phyloP scores from a whole-genome alignment of 2,329 filamentous ascomycete genomes.

The Pseudogymnoascus sp. region DNA sequence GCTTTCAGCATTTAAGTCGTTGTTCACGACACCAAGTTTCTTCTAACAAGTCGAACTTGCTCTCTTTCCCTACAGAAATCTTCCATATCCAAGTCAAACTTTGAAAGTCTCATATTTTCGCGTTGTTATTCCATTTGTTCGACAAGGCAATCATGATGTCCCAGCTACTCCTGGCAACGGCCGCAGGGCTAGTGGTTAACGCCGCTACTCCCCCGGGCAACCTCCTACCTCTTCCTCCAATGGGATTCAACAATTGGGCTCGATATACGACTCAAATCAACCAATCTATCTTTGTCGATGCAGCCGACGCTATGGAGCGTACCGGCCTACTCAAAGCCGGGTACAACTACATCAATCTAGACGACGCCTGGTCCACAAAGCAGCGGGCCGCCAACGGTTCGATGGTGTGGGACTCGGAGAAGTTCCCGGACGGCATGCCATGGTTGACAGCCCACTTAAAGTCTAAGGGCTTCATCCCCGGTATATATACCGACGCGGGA shows the following conservation, averaged over 20 bases:
- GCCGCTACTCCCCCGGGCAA: too few species aligned
- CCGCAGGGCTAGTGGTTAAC: too few species aligned
- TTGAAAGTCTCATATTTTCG: too few species aligned
- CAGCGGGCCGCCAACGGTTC: constrained; percentile 34
- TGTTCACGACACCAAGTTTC: too few species aligned
- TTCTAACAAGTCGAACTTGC: too few species aligned
- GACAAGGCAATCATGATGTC: too few species aligned
- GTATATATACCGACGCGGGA: constrained; percentile 54
- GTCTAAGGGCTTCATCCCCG: constrained; percentile 50
- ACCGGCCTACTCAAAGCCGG: constrained; percentile 44
- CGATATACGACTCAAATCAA: constrained; percentile 42
- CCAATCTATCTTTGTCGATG: constrained; percentile 40
- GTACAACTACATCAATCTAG: constrained; percentile 52
- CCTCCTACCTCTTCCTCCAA: constrained; percentile 36
- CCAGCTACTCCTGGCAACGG: too few species aligned
- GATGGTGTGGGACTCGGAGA: constrained; percentile 40
- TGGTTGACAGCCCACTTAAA: constrained; percentile 50
- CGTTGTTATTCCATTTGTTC: too few species aligned
- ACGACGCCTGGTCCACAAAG: constrained; percentile 54
- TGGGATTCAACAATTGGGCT: constrained; percentile 47
- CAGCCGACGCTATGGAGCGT: constrained; percentile 41
- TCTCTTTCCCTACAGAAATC: too few species aligned
- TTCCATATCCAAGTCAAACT: too few species aligned
- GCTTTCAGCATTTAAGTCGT: too few species aligned
- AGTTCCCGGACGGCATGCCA: constrained; percentile 54